A percentile compares a stretch with the other conserved stretches of the same genome.
phyloP scores from a whole-genome alignment of 1,284 basidiomycete genomes.

The Trametes polyzona region DNA sequence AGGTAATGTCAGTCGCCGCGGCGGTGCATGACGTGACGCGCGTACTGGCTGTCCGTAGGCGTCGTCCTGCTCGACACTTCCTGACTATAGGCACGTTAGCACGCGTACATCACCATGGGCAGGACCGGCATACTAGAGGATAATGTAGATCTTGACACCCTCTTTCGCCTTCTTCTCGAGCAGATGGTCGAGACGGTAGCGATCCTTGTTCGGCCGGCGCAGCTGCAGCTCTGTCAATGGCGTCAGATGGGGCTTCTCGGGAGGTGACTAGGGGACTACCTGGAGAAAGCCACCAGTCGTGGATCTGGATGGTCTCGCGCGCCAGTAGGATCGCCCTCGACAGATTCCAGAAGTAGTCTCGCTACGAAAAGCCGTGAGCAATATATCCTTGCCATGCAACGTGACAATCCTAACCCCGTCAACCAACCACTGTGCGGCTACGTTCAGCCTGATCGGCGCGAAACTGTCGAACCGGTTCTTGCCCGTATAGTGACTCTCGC shows the following conservation, averaged over 20 bases:
- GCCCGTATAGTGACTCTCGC: constrained; percentile 79
- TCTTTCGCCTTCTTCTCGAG: constrained; percentile 93
- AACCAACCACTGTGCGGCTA: constrained; percentile 98
- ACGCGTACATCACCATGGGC: no score
- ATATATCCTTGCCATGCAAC: background rate
- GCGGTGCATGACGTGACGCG: constrained; percentile 21
- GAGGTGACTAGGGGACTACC: constrained; percentile 45
- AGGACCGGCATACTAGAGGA: constrained; percentile 74
- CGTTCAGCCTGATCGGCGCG: constrained; percentile 91
- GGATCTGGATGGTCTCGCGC: constrained; percentile 89
- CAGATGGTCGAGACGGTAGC: constrained; percentile 88
- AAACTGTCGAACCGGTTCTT: constrained; percentile 93
- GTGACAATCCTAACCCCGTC: constrained; percentile 74
- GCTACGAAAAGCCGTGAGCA: constrained; percentile 45
- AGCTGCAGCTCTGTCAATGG: constrained; percentile 74
- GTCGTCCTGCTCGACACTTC: constrained; percentile 99
- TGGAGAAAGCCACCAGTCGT: constrained; percentile 95
- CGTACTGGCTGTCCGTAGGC: constrained; percentile 87
- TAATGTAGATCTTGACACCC: constrained; percentile 96
- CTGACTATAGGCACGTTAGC: constrained; percentile 55
- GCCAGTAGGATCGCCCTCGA: constrained; percentile 92
- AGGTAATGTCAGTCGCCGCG: no score
- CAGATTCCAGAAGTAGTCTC: constrained; percentile 98
- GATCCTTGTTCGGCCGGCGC: constrained; percentile 82
- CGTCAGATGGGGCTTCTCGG: background rate